Evolutionary conservation across 768 basidiomycete species (phyloP), one percentile per base, ranked within the genome.

Genomic region (Pholiota molesta): DNA sequence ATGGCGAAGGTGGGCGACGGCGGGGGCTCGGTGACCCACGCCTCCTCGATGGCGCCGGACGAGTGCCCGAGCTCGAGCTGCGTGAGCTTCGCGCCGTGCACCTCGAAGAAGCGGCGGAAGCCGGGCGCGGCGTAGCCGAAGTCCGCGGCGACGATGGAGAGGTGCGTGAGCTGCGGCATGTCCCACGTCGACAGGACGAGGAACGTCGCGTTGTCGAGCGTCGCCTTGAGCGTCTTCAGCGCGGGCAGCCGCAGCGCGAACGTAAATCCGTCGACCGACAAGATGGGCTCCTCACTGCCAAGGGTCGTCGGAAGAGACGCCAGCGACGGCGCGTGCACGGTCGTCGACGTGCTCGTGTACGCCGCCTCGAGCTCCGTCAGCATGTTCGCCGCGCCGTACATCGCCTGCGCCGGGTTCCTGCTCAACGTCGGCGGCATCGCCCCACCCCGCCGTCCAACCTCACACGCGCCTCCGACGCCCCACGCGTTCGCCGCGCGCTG

Each of bases 11-110:
- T 16, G 23, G 8, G 33, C 19, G 31, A 0, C 72, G 72, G 8
- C 76, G 73, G 72, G 75, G 74, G 0, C 75, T 81, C 76, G 3
- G 85, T 84, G 17, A 90, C 76, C 71, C 87, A 88, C 66, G 88
- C 85, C 68, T 91, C 88, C 62, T 85, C 85, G 62, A 91, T 83
- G 28, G 82, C 80, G 14, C 87, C 84, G 29, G 83, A 85, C 7
- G 86, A 88, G 70, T 91, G 90, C 0, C 89, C 90, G 35, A 92
- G 80, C 68, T 92, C 90, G 35, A 92, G 78, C 71, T 91, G 88
- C 57, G 70, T 69, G 4, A 92, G 77, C 63, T 85, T 83, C 10
- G 66, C 72, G 0, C 90, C 90, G 67, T 92, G 90, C 16, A 84
- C 79, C 28, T 80, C 75, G 74, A 92, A 89, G 74, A 92, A 92